phyloP scores from a whole-genome alignment of 306 rosid species.

The Sphenostylis stenocarpa region DNA sequence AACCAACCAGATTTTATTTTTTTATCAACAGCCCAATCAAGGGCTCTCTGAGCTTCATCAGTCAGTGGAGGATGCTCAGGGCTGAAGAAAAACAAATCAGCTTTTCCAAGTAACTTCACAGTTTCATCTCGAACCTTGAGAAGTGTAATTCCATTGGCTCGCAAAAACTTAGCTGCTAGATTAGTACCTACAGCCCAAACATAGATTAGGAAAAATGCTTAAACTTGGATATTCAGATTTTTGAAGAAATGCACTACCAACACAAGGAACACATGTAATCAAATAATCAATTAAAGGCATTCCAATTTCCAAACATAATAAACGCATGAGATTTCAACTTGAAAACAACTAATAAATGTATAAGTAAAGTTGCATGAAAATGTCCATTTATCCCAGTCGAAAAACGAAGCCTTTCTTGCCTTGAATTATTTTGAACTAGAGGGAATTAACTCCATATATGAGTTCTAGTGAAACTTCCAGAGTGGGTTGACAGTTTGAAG shows the following conservation, averaged over 20 bases:
- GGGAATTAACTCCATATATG: not conserved
- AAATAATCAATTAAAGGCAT: not conserved
- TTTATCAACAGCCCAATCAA: slow-evolving; percentile 74
- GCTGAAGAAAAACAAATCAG: slow-evolving; percentile 43
- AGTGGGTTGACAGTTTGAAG: not conserved
- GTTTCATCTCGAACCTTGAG: slow-evolving; percentile 66
- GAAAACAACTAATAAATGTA: not conserved
- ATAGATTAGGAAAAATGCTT: slow-evolving; percentile 18
- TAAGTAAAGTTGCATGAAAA: not conserved
- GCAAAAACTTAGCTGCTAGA: slow-evolving; percentile 57
- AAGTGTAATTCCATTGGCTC: slow-evolving; percentile 63
- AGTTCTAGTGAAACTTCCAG: not conserved
- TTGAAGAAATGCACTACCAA: not conserved
- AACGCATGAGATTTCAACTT: not conserved
- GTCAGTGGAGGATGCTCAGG: slow-evolving; percentile 69
- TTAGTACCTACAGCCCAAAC: slow-evolving; percentile 55
- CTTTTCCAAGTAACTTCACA: slow-evolving; percentile 56
- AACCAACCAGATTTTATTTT: slow-evolving; percentile 61
- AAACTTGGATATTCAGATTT: slow-evolving; percentile 23
- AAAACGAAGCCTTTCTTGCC: not conserved
- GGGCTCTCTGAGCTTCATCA: slow-evolving; percentile 68
- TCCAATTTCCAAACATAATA: slow-evolving; percentile 13
- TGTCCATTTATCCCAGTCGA: not conserved
- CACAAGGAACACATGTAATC: not conserved
- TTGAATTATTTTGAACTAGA: slow-evolving; percentile 2